phyloP scores from a whole-genome alignment of 495 filamentous ascomycete genomes.

The Aspergillus conjunctus region DNA sequence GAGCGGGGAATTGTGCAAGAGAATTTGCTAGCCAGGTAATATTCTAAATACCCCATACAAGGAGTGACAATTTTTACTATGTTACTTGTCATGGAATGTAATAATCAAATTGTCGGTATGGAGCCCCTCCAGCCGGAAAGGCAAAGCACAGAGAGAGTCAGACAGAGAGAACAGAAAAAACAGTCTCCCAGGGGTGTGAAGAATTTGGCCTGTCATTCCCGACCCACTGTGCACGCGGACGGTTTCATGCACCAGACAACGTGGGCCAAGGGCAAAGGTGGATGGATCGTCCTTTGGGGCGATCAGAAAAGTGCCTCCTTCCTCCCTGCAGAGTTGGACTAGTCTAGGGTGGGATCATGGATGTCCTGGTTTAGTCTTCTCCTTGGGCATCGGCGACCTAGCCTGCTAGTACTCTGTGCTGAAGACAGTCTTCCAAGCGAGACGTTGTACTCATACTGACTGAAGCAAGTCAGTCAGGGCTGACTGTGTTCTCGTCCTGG shows the following conservation, averaged over 20 bases:
- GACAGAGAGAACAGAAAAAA: conserved; percentile 8
- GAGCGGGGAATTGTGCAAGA: conserved; percentile 13
- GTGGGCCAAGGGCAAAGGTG: conserved; percentile 43
- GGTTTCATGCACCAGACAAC: conserved; percentile 51
- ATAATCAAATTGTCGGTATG: conserved; percentile 1
- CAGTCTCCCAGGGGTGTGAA: conserved; percentile 32
- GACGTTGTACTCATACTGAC: too few species aligned
- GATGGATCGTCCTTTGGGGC: conserved; percentile 33
- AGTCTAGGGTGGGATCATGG: conserved; percentile 22
- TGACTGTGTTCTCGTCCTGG: too few species aligned
- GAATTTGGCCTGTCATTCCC: conserved; percentile 46
- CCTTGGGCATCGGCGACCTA: not conserved
- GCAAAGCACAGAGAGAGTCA: conserved; percentile 19
- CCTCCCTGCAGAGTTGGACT: conserved; percentile 26
- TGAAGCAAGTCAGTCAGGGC: too few species aligned
- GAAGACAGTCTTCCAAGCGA: not conserved
- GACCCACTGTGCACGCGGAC: conserved; percentile 50
- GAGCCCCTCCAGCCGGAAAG: conserved; percentile 15
- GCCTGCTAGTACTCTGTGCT: not conserved
- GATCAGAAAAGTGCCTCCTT: conserved; percentile 27
- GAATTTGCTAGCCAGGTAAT: conserved; percentile 15
- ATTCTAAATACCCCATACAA: conserved; percentile 4
- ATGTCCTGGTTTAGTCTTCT: not conserved
- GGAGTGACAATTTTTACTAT: conserved; percentile 1
- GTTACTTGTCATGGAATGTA: conserved; percentile 5